These are phyloP conservation scores for Apophysomyces sp. DNA, from an alignment of 371 early-diverging fungal species.

Conservation along the genomic window DNA sequence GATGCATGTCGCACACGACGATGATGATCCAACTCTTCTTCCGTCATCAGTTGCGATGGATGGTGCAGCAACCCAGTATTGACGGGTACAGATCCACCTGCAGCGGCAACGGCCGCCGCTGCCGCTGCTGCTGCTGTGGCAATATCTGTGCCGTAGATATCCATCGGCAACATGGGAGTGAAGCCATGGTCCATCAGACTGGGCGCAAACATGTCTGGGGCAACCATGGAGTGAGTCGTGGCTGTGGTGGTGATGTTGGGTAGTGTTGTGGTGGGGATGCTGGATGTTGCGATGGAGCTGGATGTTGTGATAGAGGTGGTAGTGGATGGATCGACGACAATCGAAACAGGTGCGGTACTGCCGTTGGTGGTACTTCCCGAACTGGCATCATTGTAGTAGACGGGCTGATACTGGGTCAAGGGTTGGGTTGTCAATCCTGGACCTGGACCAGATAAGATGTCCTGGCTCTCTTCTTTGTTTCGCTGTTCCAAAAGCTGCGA, in stretches of 20 bases:
- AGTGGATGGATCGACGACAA: slow-evolving; percentile 21
- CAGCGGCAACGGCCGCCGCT: slow-evolving; percentile 11
- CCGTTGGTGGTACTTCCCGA: background rate
- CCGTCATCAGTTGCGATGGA: background rate
- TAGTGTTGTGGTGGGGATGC: slow-evolving; percentile 10
- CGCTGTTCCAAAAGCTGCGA: slow-evolving; percentile 24
- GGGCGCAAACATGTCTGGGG: background rate
- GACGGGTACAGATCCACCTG: background rate
- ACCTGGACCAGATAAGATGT: background rate
- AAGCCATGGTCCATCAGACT: slow-evolving; percentile 3
- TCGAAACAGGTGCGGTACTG: background rate
- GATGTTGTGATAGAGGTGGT: background rate
- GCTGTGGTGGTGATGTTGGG: slow-evolving; percentile 24
- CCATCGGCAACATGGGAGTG: slow-evolving; percentile 4
- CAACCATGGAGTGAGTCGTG: slow-evolving; percentile 2
- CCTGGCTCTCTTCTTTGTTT: background rate
- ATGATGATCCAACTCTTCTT: background rate
- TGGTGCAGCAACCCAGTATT: background rate
- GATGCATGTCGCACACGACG: slow-evolving; percentile 4
- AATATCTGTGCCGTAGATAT: slow-evolving; percentile 7
- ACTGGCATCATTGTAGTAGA: background rate
- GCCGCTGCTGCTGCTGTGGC: slow-evolving; percentile 7
- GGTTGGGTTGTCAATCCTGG: background rate
- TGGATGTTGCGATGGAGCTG: slow-evolving; percentile 10
- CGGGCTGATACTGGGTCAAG: background rate